phyloP scores from a whole-genome alignment of 306 rosid species.

The Coriaria nepalensis region DNA sequence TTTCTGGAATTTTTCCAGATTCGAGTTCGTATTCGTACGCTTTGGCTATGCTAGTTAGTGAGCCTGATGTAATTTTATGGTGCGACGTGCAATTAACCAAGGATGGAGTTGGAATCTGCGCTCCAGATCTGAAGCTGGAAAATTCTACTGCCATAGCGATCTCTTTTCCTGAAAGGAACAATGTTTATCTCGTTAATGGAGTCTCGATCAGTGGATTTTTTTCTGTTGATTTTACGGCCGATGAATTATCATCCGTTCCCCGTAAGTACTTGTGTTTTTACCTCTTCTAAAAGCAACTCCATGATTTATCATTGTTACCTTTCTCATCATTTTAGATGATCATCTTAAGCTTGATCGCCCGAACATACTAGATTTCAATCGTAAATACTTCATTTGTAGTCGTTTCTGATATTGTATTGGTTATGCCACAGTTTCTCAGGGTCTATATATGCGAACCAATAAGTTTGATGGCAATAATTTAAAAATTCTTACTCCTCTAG shows the following conservation, averaged over 20 bases:
- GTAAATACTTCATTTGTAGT: too few species aligned
- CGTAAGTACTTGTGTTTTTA: conserved; percentile 27
- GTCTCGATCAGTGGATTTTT: conserved; percentile 35
- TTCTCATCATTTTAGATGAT: too few species aligned
- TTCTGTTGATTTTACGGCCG: conserved; percentile 34
- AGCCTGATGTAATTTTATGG: conserved; percentile 28
- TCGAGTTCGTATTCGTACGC: conserved; percentile 32
- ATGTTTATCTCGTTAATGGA: conserved; percentile 31
- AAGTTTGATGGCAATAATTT: conserved; percentile 25
- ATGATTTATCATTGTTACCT: too few species aligned
- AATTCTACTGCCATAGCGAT: conserved; percentile 16
- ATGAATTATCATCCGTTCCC: conserved; percentile 26
- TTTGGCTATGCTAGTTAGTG: conserved; percentile 16
- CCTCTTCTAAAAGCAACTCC: too few species aligned
- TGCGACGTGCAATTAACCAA: conserved; percentile 87
- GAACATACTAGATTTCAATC: too few species aligned
- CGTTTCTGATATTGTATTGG: too few species aligned
- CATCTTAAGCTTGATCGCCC: too few species aligned
- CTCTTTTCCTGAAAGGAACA: not conserved
- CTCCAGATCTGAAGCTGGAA: conserved; percentile 32
- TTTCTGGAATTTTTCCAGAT: conserved; percentile 80
- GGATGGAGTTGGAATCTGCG: conserved; percentile 61
- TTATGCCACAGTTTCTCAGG: conserved; percentile 46
- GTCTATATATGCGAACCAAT: conserved; percentile 28
- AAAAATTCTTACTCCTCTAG: conserved; percentile 32